These are phyloP conservation scores for Trametes pubescens DNA, from an alignment of 1,284 basidiomycete species.

Conservation along the genomic window DNA sequence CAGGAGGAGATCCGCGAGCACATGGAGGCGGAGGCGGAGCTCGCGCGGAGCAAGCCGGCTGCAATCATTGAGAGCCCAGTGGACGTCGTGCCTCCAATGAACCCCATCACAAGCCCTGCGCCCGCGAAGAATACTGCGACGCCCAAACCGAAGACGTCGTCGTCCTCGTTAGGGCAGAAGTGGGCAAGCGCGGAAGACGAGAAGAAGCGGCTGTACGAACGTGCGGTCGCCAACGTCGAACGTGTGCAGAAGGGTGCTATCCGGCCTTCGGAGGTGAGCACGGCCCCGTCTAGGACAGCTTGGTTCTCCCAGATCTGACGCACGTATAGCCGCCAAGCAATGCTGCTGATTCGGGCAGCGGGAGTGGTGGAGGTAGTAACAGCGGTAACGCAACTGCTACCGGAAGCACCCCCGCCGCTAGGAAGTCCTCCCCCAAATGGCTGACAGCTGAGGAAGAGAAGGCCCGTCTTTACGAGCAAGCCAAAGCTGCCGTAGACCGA, in stretches of 20 bases:
- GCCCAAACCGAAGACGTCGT: not conserved
- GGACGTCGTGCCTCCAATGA: conserved; percentile 1
- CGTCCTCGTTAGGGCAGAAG: conserved; percentile 19
- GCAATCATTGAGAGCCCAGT: conserved; percentile 31
- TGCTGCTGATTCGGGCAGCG: conserved; percentile 8
- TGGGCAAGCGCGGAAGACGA: conserved; percentile 73
- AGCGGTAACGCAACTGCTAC: not conserved
- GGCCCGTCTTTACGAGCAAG: conserved; percentile 68
- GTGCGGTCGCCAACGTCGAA: conserved; percentile 69
- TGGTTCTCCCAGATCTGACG: not conserved
- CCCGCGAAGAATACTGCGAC: conserved; percentile 4
- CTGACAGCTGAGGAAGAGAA: conserved; percentile 79
- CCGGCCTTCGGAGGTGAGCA: conserved; percentile 25
- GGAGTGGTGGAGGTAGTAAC: not conserved
- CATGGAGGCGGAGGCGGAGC: conserved; percentile 35
- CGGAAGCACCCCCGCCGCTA: conserved; percentile 17
- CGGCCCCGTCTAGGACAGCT: not conserved
- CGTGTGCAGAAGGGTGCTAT: conserved; percentile 53
- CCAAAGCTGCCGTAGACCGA: conserved; percentile 59
- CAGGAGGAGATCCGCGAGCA: conserved; percentile 38
- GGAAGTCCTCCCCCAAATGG: conserved; percentile 50
- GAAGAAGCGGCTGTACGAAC: conserved; percentile 70
- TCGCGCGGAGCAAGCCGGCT: conserved; percentile 31
- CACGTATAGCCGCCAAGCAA: conserved; percentile 2
- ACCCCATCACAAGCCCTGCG: conserved; percentile 6